phyloP scores from a whole-genome alignment of 805 yeast genomes.

The Barnettozyma vustinii region DNA sequence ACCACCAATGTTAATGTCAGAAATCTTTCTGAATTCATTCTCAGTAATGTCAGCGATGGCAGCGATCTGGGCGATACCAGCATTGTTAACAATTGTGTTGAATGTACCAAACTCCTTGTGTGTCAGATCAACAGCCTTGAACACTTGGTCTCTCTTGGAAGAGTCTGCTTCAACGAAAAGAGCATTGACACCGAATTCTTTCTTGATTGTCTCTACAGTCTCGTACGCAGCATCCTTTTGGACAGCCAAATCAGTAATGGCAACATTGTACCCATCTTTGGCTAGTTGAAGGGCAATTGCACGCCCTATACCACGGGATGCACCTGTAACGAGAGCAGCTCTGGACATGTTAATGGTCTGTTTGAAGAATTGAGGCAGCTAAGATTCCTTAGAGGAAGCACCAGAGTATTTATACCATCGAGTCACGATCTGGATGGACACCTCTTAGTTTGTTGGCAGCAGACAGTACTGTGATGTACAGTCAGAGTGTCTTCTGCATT shows the following conservation, averaged over 20 bases:
- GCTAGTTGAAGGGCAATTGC: conserved; percentile 80
- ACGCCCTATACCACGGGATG: conserved; percentile 86
- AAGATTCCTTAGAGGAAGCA: background rate
- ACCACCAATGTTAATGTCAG: conserved; percentile 29
- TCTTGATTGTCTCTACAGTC: conserved; percentile 19
- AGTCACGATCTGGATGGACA: background rate
- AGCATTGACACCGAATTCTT: conserved; percentile 17
- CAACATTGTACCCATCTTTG: conserved; percentile 51
- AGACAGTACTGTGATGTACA: background rate
- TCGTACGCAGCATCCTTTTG: conserved; percentile 22
- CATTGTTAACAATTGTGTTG: conserved; percentile 34
- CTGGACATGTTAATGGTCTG: conserved; percentile 5
- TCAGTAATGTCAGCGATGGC: conserved; percentile 25
- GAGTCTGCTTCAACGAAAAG: conserved; percentile 26
- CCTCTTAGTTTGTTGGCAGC: too few species aligned
- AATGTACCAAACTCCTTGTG: conserved; percentile 28
- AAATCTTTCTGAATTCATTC: conserved; percentile 23
- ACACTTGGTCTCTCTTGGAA: conserved; percentile 21
- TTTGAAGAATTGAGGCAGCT: background rate
- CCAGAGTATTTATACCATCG: background rate
- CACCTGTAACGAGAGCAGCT: conserved; percentile 78
- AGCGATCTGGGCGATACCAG: conserved; percentile 29
- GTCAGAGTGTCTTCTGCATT: background rate
- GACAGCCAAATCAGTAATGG: conserved; percentile 24
- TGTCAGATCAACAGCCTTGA: conserved; percentile 26